These are phyloP conservation scores for Ruellia speciosa DNA, from an alignment of 305 asterid species.

Conservation along the genomic window DNA sequence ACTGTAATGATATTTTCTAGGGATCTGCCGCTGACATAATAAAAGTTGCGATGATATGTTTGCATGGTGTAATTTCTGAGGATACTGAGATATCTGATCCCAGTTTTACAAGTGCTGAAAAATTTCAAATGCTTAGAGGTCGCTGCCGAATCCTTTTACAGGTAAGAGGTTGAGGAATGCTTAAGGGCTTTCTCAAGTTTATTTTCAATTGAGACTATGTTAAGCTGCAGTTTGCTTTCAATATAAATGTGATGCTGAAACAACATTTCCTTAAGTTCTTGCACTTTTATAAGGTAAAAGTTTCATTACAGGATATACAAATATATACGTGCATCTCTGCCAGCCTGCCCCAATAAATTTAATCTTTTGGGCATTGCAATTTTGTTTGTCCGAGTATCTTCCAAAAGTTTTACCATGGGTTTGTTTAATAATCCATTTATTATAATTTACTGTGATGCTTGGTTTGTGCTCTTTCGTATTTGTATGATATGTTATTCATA, in stretches of 20 bases:
- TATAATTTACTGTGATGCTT: neutral
- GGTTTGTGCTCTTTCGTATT: constrained; percentile 12
- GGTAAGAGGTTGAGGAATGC: constrained; percentile 33
- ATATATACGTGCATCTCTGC: neutral
- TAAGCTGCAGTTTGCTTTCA: constrained; percentile 7
- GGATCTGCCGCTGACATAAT: constrained; percentile 98
- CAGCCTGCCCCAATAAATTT: neutral
- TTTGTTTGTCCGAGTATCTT: constrained; percentile 7
- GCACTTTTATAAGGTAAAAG: no score
- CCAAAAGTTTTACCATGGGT: constrained; percentile 1
- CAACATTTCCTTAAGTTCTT: constrained; percentile 12
- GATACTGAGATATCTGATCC: constrained; percentile 44
- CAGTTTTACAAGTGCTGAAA: constrained; percentile 38
- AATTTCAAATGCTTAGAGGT: constrained; percentile 64
- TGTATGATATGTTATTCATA: constrained; percentile 12
- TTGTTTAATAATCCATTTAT: neutral
- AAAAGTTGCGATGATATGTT: constrained; percentile 79
- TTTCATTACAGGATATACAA: no score
- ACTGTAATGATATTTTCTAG: constrained; percentile 31
- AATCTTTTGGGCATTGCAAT: neutral
- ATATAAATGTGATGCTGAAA: neutral
- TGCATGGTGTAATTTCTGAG: constrained; percentile 55
- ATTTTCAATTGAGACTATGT: constrained; percentile 2
- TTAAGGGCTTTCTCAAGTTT: neutral
- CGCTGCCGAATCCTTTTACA: constrained; percentile 84